A percentile compares a stretch with the other conserved stretches of the same genome.
phyloP scores from a whole-genome alignment of 305 asterid genomes.

The Rubia peregrina region DNA sequence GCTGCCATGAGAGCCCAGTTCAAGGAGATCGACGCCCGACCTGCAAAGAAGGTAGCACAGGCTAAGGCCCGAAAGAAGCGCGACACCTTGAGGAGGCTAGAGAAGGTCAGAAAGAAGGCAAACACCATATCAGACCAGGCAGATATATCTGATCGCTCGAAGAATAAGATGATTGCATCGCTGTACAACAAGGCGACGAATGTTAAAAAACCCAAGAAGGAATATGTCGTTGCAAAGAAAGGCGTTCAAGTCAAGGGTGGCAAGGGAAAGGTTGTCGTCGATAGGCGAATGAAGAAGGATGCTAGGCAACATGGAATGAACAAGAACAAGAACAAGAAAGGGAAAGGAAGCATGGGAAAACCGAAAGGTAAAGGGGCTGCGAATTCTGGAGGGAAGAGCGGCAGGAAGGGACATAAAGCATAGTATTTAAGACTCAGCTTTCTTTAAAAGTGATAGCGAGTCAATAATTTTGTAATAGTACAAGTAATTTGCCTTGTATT shows the following conservation, averaged over 20 bases:
- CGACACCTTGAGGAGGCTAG: constrained; percentile 51
- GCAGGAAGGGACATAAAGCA: constrained; percentile 9
- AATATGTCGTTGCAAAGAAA: constrained; percentile 91
- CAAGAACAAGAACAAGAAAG: constrained; percentile 28
- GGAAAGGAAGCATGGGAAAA: constrained; percentile 28
- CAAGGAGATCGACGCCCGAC: constrained; percentile 81
- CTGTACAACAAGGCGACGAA: constrained; percentile 63
- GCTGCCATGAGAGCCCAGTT: constrained; percentile 80
- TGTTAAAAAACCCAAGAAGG: constrained; percentile 54
- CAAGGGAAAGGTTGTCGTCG: constrained; percentile 87
- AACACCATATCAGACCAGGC: constrained; percentile 76
- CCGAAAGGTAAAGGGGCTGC: constrained; percentile 50
- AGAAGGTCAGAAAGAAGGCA: constrained; percentile 82
- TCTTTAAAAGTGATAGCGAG: not conserved
- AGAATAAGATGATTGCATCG: constrained; percentile 75
- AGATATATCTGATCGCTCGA: constrained; percentile 69
- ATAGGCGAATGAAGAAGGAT: constrained; percentile 84
- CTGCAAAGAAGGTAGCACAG: constrained; percentile 95
- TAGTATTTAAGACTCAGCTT: not conserved
- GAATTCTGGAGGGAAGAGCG: constrained; percentile 9
- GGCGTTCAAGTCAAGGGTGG: constrained; percentile 83
- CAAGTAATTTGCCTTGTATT: not conserved
- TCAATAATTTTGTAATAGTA: not conserved
- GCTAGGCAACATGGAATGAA: constrained; percentile 49
- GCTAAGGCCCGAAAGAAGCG: constrained; percentile 93